Base-by-base conservation (phyloP, 108 stramenopile species). In the Nitzschia inconspicua region DNA sequence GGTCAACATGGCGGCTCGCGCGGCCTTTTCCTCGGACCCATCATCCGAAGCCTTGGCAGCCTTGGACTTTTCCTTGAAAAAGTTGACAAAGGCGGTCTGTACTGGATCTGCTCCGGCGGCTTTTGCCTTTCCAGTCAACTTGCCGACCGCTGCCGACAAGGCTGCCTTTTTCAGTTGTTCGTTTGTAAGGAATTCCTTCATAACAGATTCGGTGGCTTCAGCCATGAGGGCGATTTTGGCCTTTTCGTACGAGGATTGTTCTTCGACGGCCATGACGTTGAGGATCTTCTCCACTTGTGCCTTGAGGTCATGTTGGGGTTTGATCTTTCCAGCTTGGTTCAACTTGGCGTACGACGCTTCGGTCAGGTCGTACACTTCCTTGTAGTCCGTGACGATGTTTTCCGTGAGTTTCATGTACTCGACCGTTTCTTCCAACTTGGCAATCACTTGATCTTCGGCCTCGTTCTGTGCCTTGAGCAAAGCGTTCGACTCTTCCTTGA, bases 221-320 rank as follows among this genome's bases (percentile, higher is more conserved):
- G 57, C 37, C 91, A 92, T 89, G 43, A 92, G 63, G n/a, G 85
- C 70, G 36, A 59, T 64, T 74, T 92, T 92, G 57, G 82, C 77
- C 73, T 92, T 92, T 35, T 92, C 91, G 51, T 81, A 76, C 10
- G 72, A 57, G 40, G 54, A 72, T 34, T 73, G 28, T 65, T 92
- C 91, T 67, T 92, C 91, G 1, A 57, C 49, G 43, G 79, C 77
- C 54, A 92, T 82, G 78, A 92, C 76, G 69, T 61, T 54, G 27
- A 92, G 57, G 36, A 92, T 70, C 34, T 73, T 72, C 57, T 89
- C 87, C 16, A 92, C 72, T 62, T 92, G 91, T 3, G 75, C 70
- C 82, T 92, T 92, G 72, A 89, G 82, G 58, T 85, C 78, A 53
- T 92, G 87, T 47, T 85, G 76, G 26, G 91, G 91, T 75, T 89